Evolutionary conservation across 805 yeast species (phyloP), one percentile per base, ranked within the genome.

Genomic region (Schwanniomyces polymorphus): DNA sequence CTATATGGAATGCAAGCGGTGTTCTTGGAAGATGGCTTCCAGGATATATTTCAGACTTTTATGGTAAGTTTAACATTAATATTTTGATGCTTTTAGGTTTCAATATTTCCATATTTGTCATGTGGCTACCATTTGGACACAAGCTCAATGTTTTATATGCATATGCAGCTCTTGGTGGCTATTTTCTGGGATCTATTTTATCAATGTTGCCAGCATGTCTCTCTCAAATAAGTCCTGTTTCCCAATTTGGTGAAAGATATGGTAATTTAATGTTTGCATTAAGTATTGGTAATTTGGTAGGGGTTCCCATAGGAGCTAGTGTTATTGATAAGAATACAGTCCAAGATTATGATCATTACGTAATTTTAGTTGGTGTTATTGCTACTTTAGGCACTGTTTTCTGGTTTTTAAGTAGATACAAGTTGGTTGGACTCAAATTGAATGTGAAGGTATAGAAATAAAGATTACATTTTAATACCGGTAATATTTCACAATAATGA

Each of bases 141-240:
- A 43, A 27, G 27, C 31, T 53, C 12, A 50, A 45, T 11, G 68
- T 61, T 1, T 52, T 70, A 10, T 70, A 60, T 50, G 65, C 59
- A 7, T 70, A 66, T 54, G 61, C 73, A 1, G 65, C 59, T 5
- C 37, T 68, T 25, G 71, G 66, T 23, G 76, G 76, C 1, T 65
- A 58, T 43, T 67, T 64, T 47, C 60, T 60, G 53, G 70, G 71
- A 4, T 60, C 68, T 38, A 66, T 70, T 29, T 57, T 68, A 41
- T 60, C 71, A 34, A 56, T 70, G 55, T 54, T 71, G 16, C 75
- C 76, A 2, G 58, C 70, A 5, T 85, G 91, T 50, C 75, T 85
- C n/a, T 79, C 87, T 0, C 78, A 79, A 40, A 80, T 87, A 26
- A 79, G 85, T n/a, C 62, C 63, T 7, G 74, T 65, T 10, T 58